Percentiles rank a stretch among this genome's conserved stretches.
These are phyloP conservation scores for Triticum aestivum DNA, from an alignment of 176 grass and related monocot genomes.

Conservation along the genomic window DNA sequence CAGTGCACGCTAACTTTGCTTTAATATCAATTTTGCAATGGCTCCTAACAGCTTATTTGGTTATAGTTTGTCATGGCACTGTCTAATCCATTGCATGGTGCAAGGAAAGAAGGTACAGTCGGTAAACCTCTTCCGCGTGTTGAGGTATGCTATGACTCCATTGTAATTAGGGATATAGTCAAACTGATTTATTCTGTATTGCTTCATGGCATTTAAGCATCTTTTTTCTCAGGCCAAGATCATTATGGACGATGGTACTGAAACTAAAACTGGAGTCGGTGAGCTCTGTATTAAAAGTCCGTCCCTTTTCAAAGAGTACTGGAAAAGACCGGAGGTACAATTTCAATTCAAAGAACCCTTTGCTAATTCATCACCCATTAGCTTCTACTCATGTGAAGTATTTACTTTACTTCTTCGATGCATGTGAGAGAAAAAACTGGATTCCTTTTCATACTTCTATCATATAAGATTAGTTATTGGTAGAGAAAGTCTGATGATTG, in stretches of 20 bases:
- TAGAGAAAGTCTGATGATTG: not conserved
- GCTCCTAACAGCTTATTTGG: slow-evolving; percentile 25
- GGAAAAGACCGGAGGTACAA: slow-evolving; percentile 76
- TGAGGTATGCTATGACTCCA: slow-evolving; percentile 56
- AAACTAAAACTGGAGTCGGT: slow-evolving; percentile 64
- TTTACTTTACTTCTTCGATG: not conserved
- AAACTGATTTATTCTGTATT: slow-evolving; percentile 28
- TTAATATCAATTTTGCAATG: slow-evolving; percentile 8
- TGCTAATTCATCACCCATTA: not conserved
- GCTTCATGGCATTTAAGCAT: slow-evolving; percentile 6
- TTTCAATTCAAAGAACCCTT: slow-evolving; percentile 1
- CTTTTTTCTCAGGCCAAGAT: slow-evolving; percentile 74
- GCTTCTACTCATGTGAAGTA: not conserved
- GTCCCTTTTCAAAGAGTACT: slow-evolving; percentile 94
- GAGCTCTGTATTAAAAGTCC: slow-evolving; percentile 96
- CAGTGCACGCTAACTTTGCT: not conserved
- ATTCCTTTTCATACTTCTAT: not conserved
- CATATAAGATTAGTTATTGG: not conserved
- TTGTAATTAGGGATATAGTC: slow-evolving; percentile 15
- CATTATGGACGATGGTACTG: slow-evolving; percentile 65
- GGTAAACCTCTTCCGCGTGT: slow-evolving; percentile 85
- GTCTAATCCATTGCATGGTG: slow-evolving; percentile 87
- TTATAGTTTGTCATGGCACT: slow-evolving; percentile 96
- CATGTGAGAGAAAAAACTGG: not conserved
- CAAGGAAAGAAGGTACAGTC: slow-evolving; percentile 78